These are phyloP conservation scores for Debaryomyces sp. DNA, from an alignment of 1,139 yeast genomes.

Conservation along the genomic window DNA sequence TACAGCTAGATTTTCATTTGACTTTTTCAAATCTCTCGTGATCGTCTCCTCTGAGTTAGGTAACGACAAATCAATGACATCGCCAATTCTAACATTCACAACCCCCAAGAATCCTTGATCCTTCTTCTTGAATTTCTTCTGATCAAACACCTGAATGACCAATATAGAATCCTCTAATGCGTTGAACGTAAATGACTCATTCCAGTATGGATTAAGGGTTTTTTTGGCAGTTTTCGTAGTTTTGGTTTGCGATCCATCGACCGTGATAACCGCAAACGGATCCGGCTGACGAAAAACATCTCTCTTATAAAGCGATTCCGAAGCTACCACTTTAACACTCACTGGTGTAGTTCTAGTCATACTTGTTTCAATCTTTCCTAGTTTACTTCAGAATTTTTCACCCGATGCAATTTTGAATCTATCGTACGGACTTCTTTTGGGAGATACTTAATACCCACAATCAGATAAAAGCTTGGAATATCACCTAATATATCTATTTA, in stretches of 20 bases:
- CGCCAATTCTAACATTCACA: conserved; percentile 87
- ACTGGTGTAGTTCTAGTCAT: conserved; percentile 36
- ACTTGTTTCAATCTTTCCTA: not conserved
- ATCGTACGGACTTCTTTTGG: not conserved
- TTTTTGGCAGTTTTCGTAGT: conserved; percentile 93
- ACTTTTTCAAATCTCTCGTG: conserved; percentile 87
- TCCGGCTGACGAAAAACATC: conserved; percentile 96
- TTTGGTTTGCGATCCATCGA: conserved; percentile 95
- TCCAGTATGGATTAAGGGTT: conserved; percentile 97
- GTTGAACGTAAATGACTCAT: conserved; percentile 78
- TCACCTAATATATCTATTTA: not conserved
- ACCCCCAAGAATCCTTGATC: conserved; percentile 99
- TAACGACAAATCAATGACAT: conserved; percentile 74
- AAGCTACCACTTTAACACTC: conserved; percentile 86
- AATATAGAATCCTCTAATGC: conserved; percentile 85
- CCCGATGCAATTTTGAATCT: conserved; percentile 1
- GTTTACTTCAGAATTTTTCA: not conserved
- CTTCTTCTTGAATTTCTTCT: conserved; percentile 94
- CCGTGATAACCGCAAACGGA: conserved; percentile 96
- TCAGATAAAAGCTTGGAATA: not conserved
- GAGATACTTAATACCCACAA: not conserved
- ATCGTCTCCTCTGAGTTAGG: conserved; percentile 76
- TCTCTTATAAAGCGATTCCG: conserved; percentile 92
- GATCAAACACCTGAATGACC: conserved; percentile 95
- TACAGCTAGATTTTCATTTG: conserved; percentile 89